Evolutionary conservation across 2,329 filamentous ascomycete genomes (phyloP).

Genomic region (Ophiostoma tasmaniense): DNA sequence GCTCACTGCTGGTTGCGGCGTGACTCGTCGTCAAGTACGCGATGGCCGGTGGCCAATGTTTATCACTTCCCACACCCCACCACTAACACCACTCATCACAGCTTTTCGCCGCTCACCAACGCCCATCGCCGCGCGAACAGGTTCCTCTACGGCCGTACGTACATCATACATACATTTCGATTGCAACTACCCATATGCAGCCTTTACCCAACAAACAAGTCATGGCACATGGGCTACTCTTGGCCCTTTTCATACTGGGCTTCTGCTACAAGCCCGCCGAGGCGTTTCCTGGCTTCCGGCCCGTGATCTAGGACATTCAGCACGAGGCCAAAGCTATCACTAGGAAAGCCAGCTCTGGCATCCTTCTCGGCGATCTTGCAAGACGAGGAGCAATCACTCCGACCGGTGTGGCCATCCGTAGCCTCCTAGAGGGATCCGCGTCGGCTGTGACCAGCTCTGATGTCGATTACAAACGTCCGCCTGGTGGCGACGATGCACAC

Average conservation of each 20-base stretch:
- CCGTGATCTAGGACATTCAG: not conserved
- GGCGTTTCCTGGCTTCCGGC: slow-evolving; percentile 7
- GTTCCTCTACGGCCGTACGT: not conserved
- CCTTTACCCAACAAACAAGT: not conserved
- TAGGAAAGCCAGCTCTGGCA: slow-evolving; percentile 8
- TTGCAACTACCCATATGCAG: not conserved
- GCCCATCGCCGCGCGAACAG: not conserved
- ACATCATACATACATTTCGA: not conserved
- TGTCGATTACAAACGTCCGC: slow-evolving; percentile 22
- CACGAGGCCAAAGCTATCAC: not conserved
- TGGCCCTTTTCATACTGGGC: not conserved
- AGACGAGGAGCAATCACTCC: slow-evolving; percentile 27
- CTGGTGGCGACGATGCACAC: slow-evolving; percentile 21
- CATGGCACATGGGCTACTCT: not conserved
- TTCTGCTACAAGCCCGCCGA: not conserved
- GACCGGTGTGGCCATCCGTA: slow-evolving; percentile 32
- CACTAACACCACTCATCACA: not conserved
- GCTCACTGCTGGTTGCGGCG: not conserved
- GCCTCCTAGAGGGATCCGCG: slow-evolving; percentile 26
- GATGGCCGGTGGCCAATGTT: not conserved
- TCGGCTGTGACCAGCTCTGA: slow-evolving; percentile 21
- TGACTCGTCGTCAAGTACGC: not conserved
- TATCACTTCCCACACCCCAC: not conserved
- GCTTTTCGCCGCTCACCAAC: not conserved
- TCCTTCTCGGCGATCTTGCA: slow-evolving; percentile 33